Evolutionary conservation across 2,329 filamentous ascomycete species (phyloP), one percentile per base, ranked within the genome.

Genomic region (Ceratocystis cacaofunesta): DNA sequence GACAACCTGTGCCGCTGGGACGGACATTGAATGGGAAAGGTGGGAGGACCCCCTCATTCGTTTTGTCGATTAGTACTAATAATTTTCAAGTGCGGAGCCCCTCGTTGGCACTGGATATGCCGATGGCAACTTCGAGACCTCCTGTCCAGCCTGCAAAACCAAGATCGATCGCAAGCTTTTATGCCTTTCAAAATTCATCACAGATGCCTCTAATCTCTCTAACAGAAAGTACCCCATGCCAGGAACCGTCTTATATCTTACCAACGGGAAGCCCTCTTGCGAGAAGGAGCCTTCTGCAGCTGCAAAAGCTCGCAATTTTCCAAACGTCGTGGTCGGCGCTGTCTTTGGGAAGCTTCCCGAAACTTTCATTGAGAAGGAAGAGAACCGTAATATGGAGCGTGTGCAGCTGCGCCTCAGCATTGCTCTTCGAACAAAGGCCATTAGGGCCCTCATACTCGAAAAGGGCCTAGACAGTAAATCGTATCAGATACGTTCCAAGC

Each of bases 201-300:
- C 72, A 15, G 86, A 91, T 70, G 73, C 81, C 5, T 71, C 77
- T 28, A 70, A 71, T 0, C 76, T 89, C 0, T 69, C 83, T 2
- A 67, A 73, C 2, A 69, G 77, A 2, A 69, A 77, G 15, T 71
- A 75, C 1, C 84, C 87, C 0, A 83, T 92, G 77, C 84, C 86
- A 0, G 87, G 88, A 1, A 90, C 87, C 0, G 72, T 90, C 3
- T 76, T 90, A 6, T 77, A 82, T 7, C 71, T 79, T 0, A 72
- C 74, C 1, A 77, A 70, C 0, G 88, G 87, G 0, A 73, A 76
- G 17, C 82, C 84, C 0, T 71, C 22, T 10, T 36, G 19, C 19
- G 12, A 55, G 2, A 12, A 61, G 22, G 36, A 22, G 6, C 10
- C 43, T 15, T 5, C 12, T 8, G 28, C 28, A 25, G 46, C 46